Base-by-base conservation (phyloP, 352 stramenopile genomes). In the Phytophthora pini region DNA sequence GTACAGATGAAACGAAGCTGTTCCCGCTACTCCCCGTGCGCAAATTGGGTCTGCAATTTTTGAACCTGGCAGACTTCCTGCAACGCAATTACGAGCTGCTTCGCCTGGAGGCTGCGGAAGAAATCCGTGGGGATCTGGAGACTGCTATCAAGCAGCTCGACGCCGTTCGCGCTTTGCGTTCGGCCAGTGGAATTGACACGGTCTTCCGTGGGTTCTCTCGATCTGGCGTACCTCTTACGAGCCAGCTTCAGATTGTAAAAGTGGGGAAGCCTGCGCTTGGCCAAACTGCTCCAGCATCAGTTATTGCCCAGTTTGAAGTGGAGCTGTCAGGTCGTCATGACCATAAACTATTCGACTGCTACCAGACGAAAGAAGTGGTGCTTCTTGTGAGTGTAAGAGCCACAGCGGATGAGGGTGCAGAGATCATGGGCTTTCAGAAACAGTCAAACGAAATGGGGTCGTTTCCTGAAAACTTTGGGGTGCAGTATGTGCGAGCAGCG, bases 41-140 rank as follows among this genome's bases (percentile, higher is more conserved):
- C 12, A 99, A 98, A 74, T 79, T 99, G n/a, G 96, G 92, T 54
- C 68, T 98, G 20, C 93, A 98, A 69, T 99, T 98, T 66, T 75
- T 99, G 15, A 98, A 96, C 13, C 71, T 98, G 39, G 60, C 84
- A 9, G 97, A 99, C 68, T 98, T 98, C 73, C 67, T 99, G 7
- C 67, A 96, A 31, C 89, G 97, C 17, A 97, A 92, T 61, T 98
- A 97, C 72, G 81, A 94, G 54, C 75, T 99, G 26, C 92, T 93
- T 54, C 86, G 86, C 7, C 60, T 98, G 1, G 95, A 98, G 71
- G 90, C 80, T 34, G 86, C 90, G 0, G 93, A 97, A 50, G 86
- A 92, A 47, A 88, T 98, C 13, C 81, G 93, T 27, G 50, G 34
- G 0, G 91, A 98, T 56, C 70, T 99, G 10, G 89, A 98, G 40